A percentile compares a stretch with the other conserved stretches of the same genome.
Evolutionary conservation across 179 eudicot genomes (phyloP).

Genomic region (Spergularia azorica): DNA sequence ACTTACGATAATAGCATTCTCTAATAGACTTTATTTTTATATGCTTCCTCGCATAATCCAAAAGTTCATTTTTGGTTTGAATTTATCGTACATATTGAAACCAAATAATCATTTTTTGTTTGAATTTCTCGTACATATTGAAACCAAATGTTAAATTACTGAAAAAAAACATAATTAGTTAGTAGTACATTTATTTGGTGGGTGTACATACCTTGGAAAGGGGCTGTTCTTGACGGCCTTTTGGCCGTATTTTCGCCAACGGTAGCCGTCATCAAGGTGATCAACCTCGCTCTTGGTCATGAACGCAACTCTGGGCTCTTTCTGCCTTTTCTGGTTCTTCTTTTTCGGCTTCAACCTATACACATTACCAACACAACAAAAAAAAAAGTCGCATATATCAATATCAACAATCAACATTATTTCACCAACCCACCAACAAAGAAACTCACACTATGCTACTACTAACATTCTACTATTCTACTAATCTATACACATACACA

Average conservation of each 20-base stretch:
- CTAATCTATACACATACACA: background rate
- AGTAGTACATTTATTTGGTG: background rate
- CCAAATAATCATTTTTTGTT: no score
- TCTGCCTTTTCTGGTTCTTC: conserved; percentile 63
- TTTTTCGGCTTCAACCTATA: conserved; percentile 58
- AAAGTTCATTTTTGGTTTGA: no score
- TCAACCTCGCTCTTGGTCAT: conserved; percentile 89
- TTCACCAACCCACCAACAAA: conserved; percentile 17
- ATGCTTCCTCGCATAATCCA: no score
- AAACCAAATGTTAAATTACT: no score
- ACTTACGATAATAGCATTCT: no score
- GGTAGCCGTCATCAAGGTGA: conserved; percentile 80
- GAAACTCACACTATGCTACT: background rate
- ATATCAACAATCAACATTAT: background rate
- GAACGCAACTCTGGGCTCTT: conserved; percentile 80
- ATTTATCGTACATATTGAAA: no score
- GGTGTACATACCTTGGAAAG: conserved; percentile 56
- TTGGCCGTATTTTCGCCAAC: conserved; percentile 92
- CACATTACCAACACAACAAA: background rate
- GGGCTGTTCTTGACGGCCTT: conserved; percentile 93
- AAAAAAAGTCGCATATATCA: background rate
- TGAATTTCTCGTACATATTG: no score
- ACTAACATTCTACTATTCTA: background rate
- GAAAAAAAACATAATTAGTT: background rate
- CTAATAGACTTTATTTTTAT: no score